These are phyloP conservation scores for Alternaria dauci DNA, from an alignment of 2,329 filamentous ascomycete genomes.

Conservation along the genomic window DNA sequence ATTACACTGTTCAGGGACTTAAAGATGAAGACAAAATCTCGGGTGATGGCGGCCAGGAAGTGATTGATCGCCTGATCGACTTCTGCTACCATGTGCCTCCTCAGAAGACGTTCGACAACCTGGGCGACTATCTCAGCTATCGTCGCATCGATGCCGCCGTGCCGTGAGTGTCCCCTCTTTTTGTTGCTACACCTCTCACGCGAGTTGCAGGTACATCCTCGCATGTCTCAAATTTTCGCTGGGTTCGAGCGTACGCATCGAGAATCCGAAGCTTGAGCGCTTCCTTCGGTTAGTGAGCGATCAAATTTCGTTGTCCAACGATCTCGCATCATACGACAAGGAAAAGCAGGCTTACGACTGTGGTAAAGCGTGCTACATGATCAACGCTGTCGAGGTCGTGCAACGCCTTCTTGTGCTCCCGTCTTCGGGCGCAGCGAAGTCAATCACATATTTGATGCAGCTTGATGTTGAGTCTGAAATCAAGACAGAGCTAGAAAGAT, in stretches of 20 bases:
- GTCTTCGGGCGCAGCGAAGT: background rate
- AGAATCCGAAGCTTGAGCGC: background rate
- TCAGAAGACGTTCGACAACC: background rate
- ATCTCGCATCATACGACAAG: slow-evolving; percentile 3
- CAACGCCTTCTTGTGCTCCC: background rate
- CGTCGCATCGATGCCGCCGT: background rate
- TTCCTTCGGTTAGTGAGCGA: slow-evolving; percentile 1
- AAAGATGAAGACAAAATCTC: background rate
- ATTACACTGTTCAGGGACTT: background rate
- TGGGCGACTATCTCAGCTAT: slow-evolving; percentile 2
- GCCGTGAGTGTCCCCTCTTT: background rate
- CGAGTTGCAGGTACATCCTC: slow-evolving; percentile 1
- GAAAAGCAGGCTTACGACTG: slow-evolving; percentile 1
- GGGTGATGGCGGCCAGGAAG: slow-evolving; percentile 1
- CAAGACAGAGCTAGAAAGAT: background rate
- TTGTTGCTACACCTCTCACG: background rate
- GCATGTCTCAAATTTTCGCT: slow-evolving; percentile 5
- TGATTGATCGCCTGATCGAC: slow-evolving; percentile 4
- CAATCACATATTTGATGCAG: background rate
- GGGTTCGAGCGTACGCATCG: background rate
- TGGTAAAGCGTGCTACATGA: background rate
- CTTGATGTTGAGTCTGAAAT: slow-evolving; percentile 3
- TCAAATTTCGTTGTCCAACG: slow-evolving; percentile 1
- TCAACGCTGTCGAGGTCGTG: slow-evolving; percentile 1
- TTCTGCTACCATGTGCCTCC: slow-evolving; percentile 1